Evolutionary conservation across 768 basidiomycete genomes (phyloP).

Genomic region (Leccinum ochraceum): DNA sequence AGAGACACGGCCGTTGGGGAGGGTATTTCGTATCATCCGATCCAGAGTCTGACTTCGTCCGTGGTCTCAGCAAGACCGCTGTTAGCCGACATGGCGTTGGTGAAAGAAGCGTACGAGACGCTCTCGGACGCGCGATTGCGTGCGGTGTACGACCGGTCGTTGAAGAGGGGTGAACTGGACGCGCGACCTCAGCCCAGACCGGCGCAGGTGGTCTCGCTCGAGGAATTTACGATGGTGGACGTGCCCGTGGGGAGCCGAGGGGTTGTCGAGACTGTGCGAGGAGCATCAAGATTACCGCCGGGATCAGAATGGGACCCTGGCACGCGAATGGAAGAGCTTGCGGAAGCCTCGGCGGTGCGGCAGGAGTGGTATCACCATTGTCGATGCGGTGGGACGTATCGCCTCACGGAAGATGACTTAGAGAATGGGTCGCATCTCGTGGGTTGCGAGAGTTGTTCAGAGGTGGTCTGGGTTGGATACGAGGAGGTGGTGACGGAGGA

Average conservation of each 20-base stretch:
- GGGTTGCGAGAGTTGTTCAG: slow-evolving; percentile 75
- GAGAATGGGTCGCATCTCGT: slow-evolving; percentile 73
- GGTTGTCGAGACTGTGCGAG: background rate
- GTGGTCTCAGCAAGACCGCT: background rate
- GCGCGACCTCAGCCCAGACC: slow-evolving; percentile 51
- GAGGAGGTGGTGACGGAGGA: slow-evolving; percentile 52
- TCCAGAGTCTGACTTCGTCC: background rate
- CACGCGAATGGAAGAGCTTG: background rate
- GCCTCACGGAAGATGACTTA: slow-evolving; percentile 56
- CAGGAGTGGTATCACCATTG: slow-evolving; percentile 59
- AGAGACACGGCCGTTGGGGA: slow-evolving; percentile 23
- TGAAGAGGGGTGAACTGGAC: slow-evolving; percentile 8
- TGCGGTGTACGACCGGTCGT: slow-evolving; percentile 47
- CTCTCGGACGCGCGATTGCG: slow-evolving; percentile 55
- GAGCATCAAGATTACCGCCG: background rate
- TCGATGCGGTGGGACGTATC: slow-evolving; percentile 73
- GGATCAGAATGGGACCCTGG: background rate
- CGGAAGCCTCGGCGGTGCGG: slow-evolving; percentile 29
- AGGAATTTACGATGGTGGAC: slow-evolving; percentile 51
- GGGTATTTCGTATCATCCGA: background rate
- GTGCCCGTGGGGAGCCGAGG: background rate
- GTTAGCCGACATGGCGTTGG: slow-evolving; percentile 48
- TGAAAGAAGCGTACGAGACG: slow-evolving; percentile 68
- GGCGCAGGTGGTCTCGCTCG: slow-evolving; percentile 76
- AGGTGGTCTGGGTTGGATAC: slow-evolving; percentile 85